Conservation (phyloP, 352 stramenopile genomes). For the Pythium myriotylum region DNA sequence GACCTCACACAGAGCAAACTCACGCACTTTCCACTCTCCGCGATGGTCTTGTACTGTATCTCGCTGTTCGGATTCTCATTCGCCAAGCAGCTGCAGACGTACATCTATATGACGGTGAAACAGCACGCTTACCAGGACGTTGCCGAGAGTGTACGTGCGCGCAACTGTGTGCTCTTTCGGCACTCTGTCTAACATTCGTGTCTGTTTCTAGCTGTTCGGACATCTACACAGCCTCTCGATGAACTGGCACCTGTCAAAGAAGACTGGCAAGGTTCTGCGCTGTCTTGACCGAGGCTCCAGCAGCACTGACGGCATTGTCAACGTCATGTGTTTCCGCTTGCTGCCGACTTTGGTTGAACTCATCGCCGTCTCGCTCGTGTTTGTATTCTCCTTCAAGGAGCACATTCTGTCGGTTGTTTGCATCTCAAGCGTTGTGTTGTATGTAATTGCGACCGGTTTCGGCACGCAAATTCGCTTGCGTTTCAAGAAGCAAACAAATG, state of each 20-base stretch:
- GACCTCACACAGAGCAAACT: slow-evolving; percentile 43
- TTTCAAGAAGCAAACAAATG: slow-evolving; percentile 94
- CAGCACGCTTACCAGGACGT: slow-evolving; percentile 97
- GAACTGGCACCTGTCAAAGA: slow-evolving; percentile 97
- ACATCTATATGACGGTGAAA: slow-evolving; percentile 94
- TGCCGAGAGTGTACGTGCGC: slow-evolving; percentile 65
- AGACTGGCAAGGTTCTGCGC: slow-evolving; percentile 95
- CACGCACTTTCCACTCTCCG: slow-evolving; percentile 40
- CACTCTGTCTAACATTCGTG: too few relatives aligned
- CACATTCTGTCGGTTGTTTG: slow-evolving; percentile 83
- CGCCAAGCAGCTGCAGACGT: slow-evolving; percentile 94
- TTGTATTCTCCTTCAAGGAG: slow-evolving; percentile 92
- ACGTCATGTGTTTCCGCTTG: slow-evolving; percentile 96
- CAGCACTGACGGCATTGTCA: slow-evolving; percentile 93
- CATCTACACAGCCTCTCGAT: slow-evolving; percentile 96
- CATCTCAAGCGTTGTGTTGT: slow-evolving; percentile 93
- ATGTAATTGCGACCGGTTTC: slow-evolving; percentile 91
- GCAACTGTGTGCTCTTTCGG: not conserved
- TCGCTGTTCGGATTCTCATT: slow-evolving; percentile 69
- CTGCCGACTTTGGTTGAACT: slow-evolving; percentile 94
- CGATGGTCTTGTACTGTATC: slow-evolving; percentile 68
- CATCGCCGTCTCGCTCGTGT: slow-evolving; percentile 91
- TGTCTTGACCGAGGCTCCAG: slow-evolving; percentile 86
- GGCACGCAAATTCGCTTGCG: slow-evolving; percentile 63
- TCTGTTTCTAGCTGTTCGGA: slow-evolving; percentile 73